Percentiles rank a stretch among this genome's conserved stretches.
phyloP scores from a whole-genome alignment of 2,329 filamentous ascomycete species.

The Zarea fungicola region DNA sequence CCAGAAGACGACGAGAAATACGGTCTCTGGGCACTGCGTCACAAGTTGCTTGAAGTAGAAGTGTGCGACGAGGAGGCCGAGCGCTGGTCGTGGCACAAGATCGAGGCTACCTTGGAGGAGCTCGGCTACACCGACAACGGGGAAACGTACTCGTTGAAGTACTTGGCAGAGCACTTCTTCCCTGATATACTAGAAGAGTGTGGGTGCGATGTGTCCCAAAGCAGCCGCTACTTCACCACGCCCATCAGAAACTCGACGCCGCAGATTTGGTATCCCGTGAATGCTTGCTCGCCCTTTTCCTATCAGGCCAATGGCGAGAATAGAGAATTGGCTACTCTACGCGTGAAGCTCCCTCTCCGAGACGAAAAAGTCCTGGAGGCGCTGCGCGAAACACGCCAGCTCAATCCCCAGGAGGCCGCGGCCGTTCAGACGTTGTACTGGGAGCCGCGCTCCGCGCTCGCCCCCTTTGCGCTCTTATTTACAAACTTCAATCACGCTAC shows the following conservation, averaged over 20 bases:
- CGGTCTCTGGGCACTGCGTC: slow-evolving; percentile 7
- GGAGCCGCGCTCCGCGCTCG: slow-evolving; percentile 4
- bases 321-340: background rate
- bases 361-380: slow-evolving; percentile 1
- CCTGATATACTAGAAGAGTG: background rate
- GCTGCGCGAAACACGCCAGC: slow-evolving; percentile 1
- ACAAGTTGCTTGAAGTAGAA: slow-evolving; percentile 3
- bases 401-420: background rate
- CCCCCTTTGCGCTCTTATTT: slow-evolving; percentile 8
- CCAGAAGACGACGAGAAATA: slow-evolving; percentile 6
- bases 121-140: background rate
- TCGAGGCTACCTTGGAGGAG: background rate
- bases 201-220: background rate
- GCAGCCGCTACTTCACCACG: background rate
- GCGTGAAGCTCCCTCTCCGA: background rate
- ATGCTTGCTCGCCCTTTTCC: slow-evolving; percentile 6
- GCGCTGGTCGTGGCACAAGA: slow-evolving; percentile 3
- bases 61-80: slow-evolving; percentile 3
- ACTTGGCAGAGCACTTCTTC: slow-evolving; percentile 8
- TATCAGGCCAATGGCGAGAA: background rate
- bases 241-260: background rate
- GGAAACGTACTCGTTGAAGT: background rate
- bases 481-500: slow-evolving; percentile 6
- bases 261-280: background rate
- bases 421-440: slow-evolving; percentile 5